Conservation (phyloP, 2,329 filamentous ascomycete genomes). For the Claviceps sp. region DNA sequence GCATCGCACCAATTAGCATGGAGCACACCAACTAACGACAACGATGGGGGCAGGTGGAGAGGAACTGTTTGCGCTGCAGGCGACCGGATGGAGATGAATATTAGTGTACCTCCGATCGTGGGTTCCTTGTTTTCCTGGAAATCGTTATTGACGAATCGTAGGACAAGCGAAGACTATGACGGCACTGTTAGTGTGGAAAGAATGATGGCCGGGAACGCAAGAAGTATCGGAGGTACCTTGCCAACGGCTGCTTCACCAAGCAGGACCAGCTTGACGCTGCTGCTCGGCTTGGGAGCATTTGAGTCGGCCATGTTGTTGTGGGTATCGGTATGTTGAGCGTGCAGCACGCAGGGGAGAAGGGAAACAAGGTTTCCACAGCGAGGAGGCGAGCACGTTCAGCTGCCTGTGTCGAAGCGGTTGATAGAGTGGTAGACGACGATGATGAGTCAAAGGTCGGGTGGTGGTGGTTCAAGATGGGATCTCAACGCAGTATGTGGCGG, state of each 20-base stretch:
- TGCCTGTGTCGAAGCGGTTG: neutral
- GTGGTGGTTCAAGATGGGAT: neutral
- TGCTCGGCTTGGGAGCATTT: constrained; percentile 81
- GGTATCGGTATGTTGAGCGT: neutral
- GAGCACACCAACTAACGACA: neutral
- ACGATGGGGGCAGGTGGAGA: neutral
- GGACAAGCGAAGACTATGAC: constrained; percentile 77
- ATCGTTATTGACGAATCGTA: constrained; percentile 98
- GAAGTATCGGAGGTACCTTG: constrained; percentile 52
- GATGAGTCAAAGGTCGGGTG: neutral
- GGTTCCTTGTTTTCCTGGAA: constrained; percentile 99
- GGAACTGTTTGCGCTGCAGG: neutral
- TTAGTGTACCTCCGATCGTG: constrained; percentile 76
- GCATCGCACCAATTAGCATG: neutral
- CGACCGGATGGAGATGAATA: constrained; percentile 2
- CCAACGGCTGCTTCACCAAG: constrained; percentile 95
- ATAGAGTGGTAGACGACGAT: neutral
- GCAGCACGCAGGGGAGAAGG: neutral
- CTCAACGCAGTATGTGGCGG: no score
- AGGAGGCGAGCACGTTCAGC: neutral
- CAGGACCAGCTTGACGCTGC: constrained; percentile 98
- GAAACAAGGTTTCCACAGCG: neutral
- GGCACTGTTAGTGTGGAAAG: constrained; percentile 11
- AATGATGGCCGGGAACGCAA: neutral
- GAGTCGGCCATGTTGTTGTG: constrained; percentile 28